Evolutionary conservation across 192 early-diverging fungal species (phyloP).

Genomic region (Lobosporangium transversale): DNA sequence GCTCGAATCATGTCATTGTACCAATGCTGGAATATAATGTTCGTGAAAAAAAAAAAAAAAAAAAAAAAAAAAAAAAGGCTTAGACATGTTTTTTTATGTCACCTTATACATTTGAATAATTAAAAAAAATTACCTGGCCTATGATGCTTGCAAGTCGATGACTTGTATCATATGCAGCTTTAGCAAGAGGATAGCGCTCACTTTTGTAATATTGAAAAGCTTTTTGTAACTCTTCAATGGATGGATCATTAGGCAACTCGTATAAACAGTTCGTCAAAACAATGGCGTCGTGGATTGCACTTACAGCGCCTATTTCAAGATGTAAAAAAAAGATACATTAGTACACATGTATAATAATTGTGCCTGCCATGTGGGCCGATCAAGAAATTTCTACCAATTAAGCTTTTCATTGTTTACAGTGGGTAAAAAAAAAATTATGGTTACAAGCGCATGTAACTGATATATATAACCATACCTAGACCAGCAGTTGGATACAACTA

Average conservation of each 20-base stretch:
- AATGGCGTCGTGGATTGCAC: conserved; percentile 27
- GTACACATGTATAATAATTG: background rate
- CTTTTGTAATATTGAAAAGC: conserved; percentile 20
- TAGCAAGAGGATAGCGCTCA: conserved; percentile 27
- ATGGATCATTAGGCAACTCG: conserved; percentile 15
- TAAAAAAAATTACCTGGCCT: conserved; percentile 9
- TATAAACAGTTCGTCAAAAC: conserved; percentile 23
- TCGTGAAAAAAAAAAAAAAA: background rate
- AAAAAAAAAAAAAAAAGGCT: background rate
- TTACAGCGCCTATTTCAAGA: conserved; percentile 13
- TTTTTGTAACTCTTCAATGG: conserved; percentile 9
- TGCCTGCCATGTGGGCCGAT: background rate
- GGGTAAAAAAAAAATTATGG: too few species aligned
- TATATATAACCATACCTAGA: too few species aligned
- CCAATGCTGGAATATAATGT: conserved; percentile 8
- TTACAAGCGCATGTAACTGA: too few species aligned
- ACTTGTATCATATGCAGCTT: conserved; percentile 22
- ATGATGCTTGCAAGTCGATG: conserved; percentile 29
- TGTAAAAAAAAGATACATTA: background rate
- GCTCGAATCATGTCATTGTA: conserved; percentile 17
- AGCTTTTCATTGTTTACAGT: too few species aligned
- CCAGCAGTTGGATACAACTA: conserved; percentile 36
- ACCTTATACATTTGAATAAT: background rate
- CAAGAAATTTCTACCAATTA: background rate
- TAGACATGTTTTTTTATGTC: background rate